Percentiles rank a stretch among this genome's conserved stretches.
Conservation (phyloP, 78 protist species). For the Dictyostelium discoideum region DNA sequence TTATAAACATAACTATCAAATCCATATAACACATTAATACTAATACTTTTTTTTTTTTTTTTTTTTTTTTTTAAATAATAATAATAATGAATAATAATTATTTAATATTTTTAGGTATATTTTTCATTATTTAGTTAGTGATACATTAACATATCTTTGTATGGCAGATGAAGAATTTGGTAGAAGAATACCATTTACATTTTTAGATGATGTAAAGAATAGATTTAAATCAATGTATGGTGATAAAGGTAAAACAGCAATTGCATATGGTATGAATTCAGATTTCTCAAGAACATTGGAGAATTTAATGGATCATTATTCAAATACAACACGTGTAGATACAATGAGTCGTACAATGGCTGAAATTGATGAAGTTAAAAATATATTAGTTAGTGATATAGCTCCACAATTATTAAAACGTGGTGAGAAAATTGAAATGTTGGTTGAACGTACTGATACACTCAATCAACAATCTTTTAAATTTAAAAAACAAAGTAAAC, state of each 20-base stretch:
- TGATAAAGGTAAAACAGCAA: conserved; percentile 84
- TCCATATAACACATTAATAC: too few relatives aligned
- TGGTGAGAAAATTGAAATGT: conserved; percentile 94
- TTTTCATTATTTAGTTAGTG: conserved; percentile 90
- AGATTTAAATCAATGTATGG: conserved; percentile 84
- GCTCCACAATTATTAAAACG: conserved; percentile 91
- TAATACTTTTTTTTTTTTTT: too few relatives aligned
- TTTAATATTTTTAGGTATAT: conserved; percentile 69
- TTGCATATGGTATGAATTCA: conserved; percentile 84
- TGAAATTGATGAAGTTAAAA: conserved; percentile 90
- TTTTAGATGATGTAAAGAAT: conserved; percentile 88
- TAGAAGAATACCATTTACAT: conserved; percentile 88
- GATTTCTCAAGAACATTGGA: conserved; percentile 86
- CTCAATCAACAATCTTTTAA: conserved; percentile 85
- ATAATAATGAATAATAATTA: neutral
- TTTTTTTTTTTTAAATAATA: neutral
- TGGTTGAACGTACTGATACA: conserved; percentile 93
- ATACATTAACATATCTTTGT: conserved; percentile 90
- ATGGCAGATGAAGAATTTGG: conserved; percentile 93
- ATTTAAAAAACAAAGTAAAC: conserved; percentile 91
- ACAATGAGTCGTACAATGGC: conserved; percentile 56
- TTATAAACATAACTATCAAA: too few relatives aligned
- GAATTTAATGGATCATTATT: conserved; percentile 87
- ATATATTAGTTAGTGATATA: conserved; percentile 92
- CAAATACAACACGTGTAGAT: conserved; percentile 76